Evolutionary conservation across 371 early-diverging fungal species (phyloP).

Genomic region (Mucor indicus): DNA sequence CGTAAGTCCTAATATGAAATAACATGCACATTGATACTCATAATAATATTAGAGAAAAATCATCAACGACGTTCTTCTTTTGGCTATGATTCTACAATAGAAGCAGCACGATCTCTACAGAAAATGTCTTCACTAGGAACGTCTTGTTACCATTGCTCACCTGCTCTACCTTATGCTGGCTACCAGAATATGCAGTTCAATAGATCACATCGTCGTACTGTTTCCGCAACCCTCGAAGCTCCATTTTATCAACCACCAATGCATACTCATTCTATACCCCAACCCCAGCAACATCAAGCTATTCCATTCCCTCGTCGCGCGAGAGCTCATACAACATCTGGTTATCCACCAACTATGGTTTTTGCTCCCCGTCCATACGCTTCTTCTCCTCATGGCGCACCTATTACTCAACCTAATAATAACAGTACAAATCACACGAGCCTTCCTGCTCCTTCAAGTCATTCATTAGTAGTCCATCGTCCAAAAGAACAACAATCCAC

Average conservation of each 20-base stretch:
- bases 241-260: neutral
- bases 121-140: neutral
- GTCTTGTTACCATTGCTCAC: constrained; percentile 1
- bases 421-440: too few relatives aligned
- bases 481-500: neutral
- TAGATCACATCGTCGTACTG: constrained; percentile 17
- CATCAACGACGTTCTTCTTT: constrained; percentile 2
- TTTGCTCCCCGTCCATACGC: too few relatives aligned
- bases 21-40: neutral
- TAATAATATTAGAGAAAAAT: neutral
- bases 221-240: constrained; percentile 8
- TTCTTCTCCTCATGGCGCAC: too few relatives aligned
- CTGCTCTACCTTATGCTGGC: neutral
- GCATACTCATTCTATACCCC: neutral
- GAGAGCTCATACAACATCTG: constrained; percentile 28
- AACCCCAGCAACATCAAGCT: neutral
- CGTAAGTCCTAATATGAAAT: neutral
- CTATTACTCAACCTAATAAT: too few relatives aligned
- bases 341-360: constrained; percentile 22
- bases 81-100: neutral
- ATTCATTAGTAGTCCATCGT: neutral
- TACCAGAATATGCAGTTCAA: neutral
- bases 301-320: constrained; percentile 4
- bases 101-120: constrained; percentile 7
- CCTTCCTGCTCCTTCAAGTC: too few relatives aligned